These are phyloP conservation scores for Centella asiatica DNA, from an alignment of 129 eudicot genomes.

Conservation along the genomic window DNA sequence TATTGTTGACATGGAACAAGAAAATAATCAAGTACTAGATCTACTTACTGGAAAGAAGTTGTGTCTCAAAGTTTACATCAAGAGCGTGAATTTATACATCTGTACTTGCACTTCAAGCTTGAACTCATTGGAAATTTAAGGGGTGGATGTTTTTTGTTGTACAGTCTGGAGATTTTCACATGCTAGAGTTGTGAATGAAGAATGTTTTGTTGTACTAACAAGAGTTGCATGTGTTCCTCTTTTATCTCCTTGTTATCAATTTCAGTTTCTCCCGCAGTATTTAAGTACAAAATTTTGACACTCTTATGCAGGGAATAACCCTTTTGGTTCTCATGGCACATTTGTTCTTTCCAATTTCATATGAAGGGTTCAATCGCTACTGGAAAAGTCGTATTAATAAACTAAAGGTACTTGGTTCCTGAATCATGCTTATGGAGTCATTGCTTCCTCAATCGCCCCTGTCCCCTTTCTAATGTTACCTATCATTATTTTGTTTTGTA, in stretches of 20 bases:
- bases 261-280: no score
- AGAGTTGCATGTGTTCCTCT: not conserved
- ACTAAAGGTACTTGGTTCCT: constrained; percentile 50
- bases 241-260: not conserved
- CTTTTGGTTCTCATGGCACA: constrained; percentile 59
- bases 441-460: not conserved
- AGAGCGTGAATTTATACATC: no score
- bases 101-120: no score
- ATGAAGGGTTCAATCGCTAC: constrained; percentile 60
- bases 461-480: not conserved
- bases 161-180: no score
- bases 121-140: no score
- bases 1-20: not conserved
- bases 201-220: not conserved
- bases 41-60: no score
- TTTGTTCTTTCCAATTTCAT: constrained; percentile 61
- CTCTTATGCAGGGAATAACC: constrained; percentile 60
- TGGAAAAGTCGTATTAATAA: constrained; percentile 70
- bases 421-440: not conserved
- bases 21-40: no score
- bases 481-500: not conserved
- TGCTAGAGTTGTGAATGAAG: no score
- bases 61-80: no score
- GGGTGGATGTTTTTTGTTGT: no score
- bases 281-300: no score